Percentiles rank a stretch among this genome's conserved stretches.
phyloP scores from a whole-genome alignment of 208 protist species.

The Crithidia sp. region DNA sequence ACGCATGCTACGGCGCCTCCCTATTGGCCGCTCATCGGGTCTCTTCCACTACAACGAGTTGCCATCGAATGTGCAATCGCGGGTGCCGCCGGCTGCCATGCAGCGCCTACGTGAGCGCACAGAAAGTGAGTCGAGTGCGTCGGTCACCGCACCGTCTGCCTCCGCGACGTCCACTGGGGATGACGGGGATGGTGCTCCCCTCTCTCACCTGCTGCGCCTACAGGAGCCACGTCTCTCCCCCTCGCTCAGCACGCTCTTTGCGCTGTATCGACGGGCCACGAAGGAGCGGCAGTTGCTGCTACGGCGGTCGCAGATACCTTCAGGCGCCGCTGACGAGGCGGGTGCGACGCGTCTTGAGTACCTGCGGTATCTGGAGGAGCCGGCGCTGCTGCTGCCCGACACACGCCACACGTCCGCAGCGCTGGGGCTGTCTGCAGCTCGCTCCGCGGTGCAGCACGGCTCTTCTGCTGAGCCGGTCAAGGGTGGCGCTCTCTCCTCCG shows the following conservation, averaged over 20 bases:
- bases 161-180: not conserved
- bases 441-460: not conserved
- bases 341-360: conserved; percentile 1
- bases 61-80: conserved; percentile 37
- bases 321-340: not conserved
- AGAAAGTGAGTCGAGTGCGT: not conserved
- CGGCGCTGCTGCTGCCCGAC: conserved; percentile 29
- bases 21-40: conserved; percentile 24
- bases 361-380: conserved; percentile 26
- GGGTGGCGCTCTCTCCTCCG: not conserved
- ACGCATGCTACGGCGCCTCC: conserved; percentile 53
- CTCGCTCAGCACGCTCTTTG: conserved; percentile 4
- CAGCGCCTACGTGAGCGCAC: conserved; percentile 1
- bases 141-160: too few relatives aligned
- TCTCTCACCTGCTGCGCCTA: conserved; percentile 5
- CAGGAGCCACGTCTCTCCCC: conserved; percentile 15
- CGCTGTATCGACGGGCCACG: conserved; percentile 10
- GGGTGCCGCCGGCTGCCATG: conserved; percentile 18
- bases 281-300: conserved; percentile 11
- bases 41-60: conserved; percentile 57
- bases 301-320: too few relatives aligned
- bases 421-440: conserved; percentile 14
- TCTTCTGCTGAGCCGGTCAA: not conserved
- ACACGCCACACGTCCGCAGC: conserved; percentile 7
- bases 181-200: not conserved